Evolutionary conservation across 1,139 yeast species (phyloP), one percentile per base, ranked within the genome.

Genomic region (Debaryomyces subglobosus): DNA sequence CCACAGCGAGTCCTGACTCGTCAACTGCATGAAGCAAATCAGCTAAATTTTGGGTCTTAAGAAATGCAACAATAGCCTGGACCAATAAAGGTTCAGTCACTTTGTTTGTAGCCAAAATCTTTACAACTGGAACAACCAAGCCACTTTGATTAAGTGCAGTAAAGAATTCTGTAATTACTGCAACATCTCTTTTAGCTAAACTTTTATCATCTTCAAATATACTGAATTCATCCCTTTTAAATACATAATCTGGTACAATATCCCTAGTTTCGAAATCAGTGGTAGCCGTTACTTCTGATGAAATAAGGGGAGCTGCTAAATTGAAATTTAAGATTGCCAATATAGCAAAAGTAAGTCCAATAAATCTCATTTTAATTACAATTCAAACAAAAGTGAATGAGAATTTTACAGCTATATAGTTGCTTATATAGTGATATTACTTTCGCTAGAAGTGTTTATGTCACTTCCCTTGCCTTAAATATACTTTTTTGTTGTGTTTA

Each of bases 71-170:
- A 34, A 67, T 57, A 16, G 63, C 58, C 24, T 53, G 53, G 18
- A 65, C 61, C 16, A 62, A 57, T 12, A 58, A 52, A 5, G 58
- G 51, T 47, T 67, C 67, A 5, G 71, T 62, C 30, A 59, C 48
- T 8, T 60, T 51, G 37, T 53, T 56, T 9, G 67, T 61, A 16
- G 63, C 60, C 6, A 67, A 56, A 2, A 54, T 53, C 46, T 66
- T 65, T 1, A 60, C 57, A 29, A 65, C 51, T 23, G 55, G 49
- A 5, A 65, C 65, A 41, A 65, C 71, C 18, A 57, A 53, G 13
- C 68, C 72, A 18, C 64, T 55, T 46, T 59, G 54, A 55, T 68
- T 68, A 49, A 68, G 58, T 7, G 57, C 57, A 20, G 64, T 62
- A 49, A 67, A 63, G 18, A 64, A 58, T n/a, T 58, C 52, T 2